Evolutionary conservation across 2,329 filamentous ascomycete species (phyloP), one percentile per base, ranked within the genome.

Genomic region (Sclerotinia trifoliorum): DNA sequence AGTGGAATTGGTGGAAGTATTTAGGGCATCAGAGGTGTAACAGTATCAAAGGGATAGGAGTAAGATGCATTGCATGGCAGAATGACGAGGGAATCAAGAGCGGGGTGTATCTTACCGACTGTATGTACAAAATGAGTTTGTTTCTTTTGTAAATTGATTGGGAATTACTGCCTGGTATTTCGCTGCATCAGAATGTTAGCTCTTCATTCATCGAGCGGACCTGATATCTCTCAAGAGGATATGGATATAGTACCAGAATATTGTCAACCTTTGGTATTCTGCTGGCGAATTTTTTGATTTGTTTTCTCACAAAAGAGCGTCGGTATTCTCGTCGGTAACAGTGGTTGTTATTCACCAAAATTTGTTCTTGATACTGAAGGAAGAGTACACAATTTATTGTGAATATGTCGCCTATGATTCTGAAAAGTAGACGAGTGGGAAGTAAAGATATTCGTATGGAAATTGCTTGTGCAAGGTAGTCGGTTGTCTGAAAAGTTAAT

Each of bases 121-220:
- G 21, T 11, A 3, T 39, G 11, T 26, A 0, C 0, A n/a, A n/a
- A 26, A 35, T 35, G 13, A 1, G 10, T 10, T 2, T 19, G 0
- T 15, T 32, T 42, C 13, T 42, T 3, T 44, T 26, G 39, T 29
- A 24, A 42, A 10, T 15, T 2, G 29, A 17, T 8, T 42, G 4
- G 0, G 5, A n/a, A 10, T 35, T 17, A 3, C 19, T 17, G 32
- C 1, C 17, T 3, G n/a, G 8, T 35, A 39, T 62, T 24, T 39
- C 58, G 21, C 46, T 62, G 15, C 46, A 39, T 49, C 44, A 49
- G 24, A 51, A 39, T 10, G 46, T 62, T 51, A 62, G 46, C n/a
- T 26, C 17, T 39, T 21, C 8, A 32, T 39, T 51, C 29, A 39
- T 58, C n/a, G 6, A 21, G 2, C 32, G 51, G 8, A 26, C 8